A percentile compares a stretch with the other conserved stretches of the same genome.
These are phyloP conservation scores for Botryotinia calthae DNA, from an alignment of 2,329 filamentous ascomycete species.

Conservation along the genomic window DNA sequence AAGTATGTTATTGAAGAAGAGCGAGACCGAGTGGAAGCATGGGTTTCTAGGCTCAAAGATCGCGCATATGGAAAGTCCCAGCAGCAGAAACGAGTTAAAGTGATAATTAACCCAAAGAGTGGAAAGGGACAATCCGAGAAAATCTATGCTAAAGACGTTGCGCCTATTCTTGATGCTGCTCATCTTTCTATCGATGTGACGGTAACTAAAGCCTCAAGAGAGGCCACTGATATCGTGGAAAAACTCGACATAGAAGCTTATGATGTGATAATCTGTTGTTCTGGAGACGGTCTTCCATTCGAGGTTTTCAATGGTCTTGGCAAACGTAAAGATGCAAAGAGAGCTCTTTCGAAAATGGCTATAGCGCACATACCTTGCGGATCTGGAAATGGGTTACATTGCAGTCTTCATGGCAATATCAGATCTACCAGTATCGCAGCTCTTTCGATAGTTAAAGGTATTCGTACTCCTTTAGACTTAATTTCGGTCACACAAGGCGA, in stretches of 20 bases:
- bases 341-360: constrained; percentile 70
- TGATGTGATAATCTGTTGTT: constrained; percentile 83
- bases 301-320: constrained; percentile 92
- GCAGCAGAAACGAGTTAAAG: constrained; percentile 72
- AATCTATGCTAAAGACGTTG: constrained; percentile 69
- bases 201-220: constrained; percentile 65
- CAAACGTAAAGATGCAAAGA: constrained; percentile 67
- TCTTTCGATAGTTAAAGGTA: constrained; percentile 77
- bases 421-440: constrained; percentile 59
- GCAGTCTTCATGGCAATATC: constrained; percentile 75
- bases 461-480: constrained; percentile 77
- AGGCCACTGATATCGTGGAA: constrained; percentile 75
- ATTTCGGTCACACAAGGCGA: constrained; percentile 79
- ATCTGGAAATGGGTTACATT: constrained; percentile 85
- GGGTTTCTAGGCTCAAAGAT: constrained; percentile 61
- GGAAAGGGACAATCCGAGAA: constrained; percentile 72
- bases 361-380: constrained; percentile 86
- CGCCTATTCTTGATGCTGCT: constrained; percentile 78
- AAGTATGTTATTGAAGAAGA: constrained; percentile 43
- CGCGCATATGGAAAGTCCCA: constrained; percentile 67
- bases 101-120: constrained; percentile 85
- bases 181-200: constrained; percentile 73
- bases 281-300: constrained; percentile 84
- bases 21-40: constrained; percentile 43
- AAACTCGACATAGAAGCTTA: constrained; percentile 72